A percentile compares a stretch with the other conserved stretches of the same genome.
Conservation (phyloP, 106 monocot genomes). For the Allium cepa region DNA sequence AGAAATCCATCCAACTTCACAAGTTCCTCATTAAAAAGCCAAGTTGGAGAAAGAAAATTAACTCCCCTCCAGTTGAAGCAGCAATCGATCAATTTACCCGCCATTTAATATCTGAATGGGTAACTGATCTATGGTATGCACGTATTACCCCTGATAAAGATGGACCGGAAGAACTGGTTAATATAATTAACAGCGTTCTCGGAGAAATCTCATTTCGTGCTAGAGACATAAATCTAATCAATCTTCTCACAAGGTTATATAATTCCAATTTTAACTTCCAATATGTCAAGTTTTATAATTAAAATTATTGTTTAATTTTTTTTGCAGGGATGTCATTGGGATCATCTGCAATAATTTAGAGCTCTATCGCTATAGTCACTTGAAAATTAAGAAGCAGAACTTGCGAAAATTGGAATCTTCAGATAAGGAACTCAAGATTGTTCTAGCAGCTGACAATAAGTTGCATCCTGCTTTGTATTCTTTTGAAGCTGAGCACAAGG, state of each 20-base stretch:
- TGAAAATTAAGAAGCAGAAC: constrained; percentile 63
- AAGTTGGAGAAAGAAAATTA: constrained; percentile 86
- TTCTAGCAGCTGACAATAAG: constrained; percentile 65
- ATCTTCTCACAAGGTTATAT: constrained; percentile 75
- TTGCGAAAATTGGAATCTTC: constrained; percentile 46
- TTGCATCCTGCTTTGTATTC: constrained; percentile 97
- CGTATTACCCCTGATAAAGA: constrained; percentile 86
- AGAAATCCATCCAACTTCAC: constrained; percentile 25
- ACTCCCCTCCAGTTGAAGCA: constrained; percentile 72
- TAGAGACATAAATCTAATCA: constrained; percentile 88
- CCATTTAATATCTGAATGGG: constrained; percentile 89
- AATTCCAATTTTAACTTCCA: background rate
- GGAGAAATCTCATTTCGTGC: constrained; percentile 88
- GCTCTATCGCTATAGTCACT: constrained; percentile 57
- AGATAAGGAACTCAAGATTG: constrained; percentile 57
- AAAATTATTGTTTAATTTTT: constrained; percentile 1
- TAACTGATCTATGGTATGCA: constrained; percentile 96
- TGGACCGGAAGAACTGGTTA: constrained; percentile 83
- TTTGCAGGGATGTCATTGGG: constrained; percentile 71
- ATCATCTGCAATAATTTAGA: constrained; percentile 77
- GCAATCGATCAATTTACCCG: constrained; percentile 92
- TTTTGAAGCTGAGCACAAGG: constrained; percentile 87
- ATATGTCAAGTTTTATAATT: background rate
- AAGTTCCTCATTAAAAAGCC: constrained; percentile 29
- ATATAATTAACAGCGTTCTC: constrained; percentile 64